Base-by-base conservation (phyloP, 345 rosid species). In the Litchi chinensis region DNA sequence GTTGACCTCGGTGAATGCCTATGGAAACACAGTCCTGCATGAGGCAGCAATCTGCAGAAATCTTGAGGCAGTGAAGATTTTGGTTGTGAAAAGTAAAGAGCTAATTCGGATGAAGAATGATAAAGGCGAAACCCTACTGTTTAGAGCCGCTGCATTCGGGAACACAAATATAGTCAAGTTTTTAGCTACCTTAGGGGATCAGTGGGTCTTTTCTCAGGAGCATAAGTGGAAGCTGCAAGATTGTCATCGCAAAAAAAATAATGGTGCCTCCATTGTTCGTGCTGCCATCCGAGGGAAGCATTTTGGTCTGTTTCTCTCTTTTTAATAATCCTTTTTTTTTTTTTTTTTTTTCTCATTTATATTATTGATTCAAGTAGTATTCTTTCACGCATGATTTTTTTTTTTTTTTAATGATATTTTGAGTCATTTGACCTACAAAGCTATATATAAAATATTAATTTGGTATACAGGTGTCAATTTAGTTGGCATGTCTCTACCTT, bases 21-120 rank as follows among this genome's bases (percentile, higher is more conserved):
- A 62, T 0, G 84, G 80, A 19, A 77, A 81, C 70, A 77, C 77
- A 8, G 70, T n/a, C 18, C 74, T 81, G 21, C 84, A 81, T 32
- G 80, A 77, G 64, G 74, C 71, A 8, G 65, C 65, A 15, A 26
- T 26, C 15, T 10, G 11, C 22, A 26, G 65, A 10, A 62, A 62
- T 11, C 7, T 62, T 18, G 70, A 40, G 46, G 70, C 70, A 11
- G 54, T 67, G 10, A 3, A 19, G 50, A 52, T 68, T 15, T 41
- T 68, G 70, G 50, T 67, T 39, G 1, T 0, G 2, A 5, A 8
- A 39, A 5, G 0, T 0, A 68, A 10, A 10, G 6, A 41, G 21
- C 50, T 40, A 6, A 46, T 67, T 3, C 13, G n/a, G 50, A 5
- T 0, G 2, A 19, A 1, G 0, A 68, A 68, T 41, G 11, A 8